These are phyloP conservation scores for Exserohilum turcica DNA, from an alignment of 2,329 filamentous ascomycete species.

Conservation along the genomic window DNA sequence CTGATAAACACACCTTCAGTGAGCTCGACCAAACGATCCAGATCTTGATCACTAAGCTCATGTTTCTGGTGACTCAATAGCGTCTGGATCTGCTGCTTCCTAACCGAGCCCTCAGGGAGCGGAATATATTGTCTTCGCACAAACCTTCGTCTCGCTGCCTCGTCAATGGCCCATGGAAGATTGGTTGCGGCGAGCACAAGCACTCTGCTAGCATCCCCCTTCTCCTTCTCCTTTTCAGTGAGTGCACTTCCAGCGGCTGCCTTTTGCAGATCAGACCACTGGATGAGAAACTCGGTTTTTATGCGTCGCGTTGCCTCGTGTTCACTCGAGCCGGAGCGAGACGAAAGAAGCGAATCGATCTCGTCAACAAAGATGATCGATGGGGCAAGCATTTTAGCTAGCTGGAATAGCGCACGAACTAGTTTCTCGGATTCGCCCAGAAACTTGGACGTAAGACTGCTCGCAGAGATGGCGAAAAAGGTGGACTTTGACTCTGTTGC, in stretches of 20 bases:
- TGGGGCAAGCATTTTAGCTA: conserved; percentile 88
- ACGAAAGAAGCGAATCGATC: conserved; percentile 90
- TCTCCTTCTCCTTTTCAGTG: conserved; percentile 67
- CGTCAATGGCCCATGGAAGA: conserved; percentile 95
- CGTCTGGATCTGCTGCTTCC: conserved; percentile 77
- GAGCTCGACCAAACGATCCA: conserved; percentile 72
- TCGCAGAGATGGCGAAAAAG: conserved; percentile 96
- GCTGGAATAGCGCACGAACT: conserved; percentile 84
- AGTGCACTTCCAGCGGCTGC: conserved; percentile 85
- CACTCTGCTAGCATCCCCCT: conserved; percentile 83
- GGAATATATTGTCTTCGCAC: conserved; percentile 96
- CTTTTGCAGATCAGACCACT: conserved; percentile 92
- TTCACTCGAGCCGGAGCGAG: conserved; percentile 76
- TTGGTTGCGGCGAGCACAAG: conserved; percentile 95
- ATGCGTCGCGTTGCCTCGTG: conserved; percentile 92
- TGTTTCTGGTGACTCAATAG: conserved; percentile 89
- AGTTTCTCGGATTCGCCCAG: conserved; percentile 96
- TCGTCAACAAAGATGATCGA: conserved; percentile 99
- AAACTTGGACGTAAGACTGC: conserved; percentile 93
- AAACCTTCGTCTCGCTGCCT: conserved; percentile 87
- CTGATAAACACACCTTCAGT: conserved; percentile 72
- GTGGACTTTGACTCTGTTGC: conserved; percentile 94
- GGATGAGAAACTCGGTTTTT: conserved; percentile 97
- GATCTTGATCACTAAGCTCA: conserved; percentile 71
- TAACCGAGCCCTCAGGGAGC: conserved; percentile 81